Conservation (phyloP, 768 basidiomycete species). For the Tubosaeta sp. region DNA sequence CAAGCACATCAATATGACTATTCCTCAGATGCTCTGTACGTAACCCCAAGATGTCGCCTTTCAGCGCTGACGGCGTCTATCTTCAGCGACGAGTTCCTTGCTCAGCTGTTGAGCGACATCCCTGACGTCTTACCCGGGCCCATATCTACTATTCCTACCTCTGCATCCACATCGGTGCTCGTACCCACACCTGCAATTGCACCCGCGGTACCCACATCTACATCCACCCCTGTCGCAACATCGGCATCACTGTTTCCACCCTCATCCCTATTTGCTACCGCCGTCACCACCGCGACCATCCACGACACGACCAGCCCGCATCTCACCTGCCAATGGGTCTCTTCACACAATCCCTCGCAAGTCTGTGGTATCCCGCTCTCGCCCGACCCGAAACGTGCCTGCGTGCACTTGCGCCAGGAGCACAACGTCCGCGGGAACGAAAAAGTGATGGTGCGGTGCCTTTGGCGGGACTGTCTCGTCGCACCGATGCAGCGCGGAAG, state of each 20-base stretch:
- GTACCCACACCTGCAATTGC: not conserved
- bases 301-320: not conserved
- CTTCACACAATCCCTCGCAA: not conserved
- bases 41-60: not conserved
- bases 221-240: not conserved
- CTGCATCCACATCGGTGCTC: not conserved
- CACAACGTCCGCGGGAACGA: slow-evolving; percentile 18
- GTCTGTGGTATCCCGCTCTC: slow-evolving; percentile 7
- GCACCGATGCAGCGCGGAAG: slow-evolving; percentile 19
- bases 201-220: not conserved
- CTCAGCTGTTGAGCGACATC: slow-evolving; percentile 7
- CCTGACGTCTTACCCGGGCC: not conserved
- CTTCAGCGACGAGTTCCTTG: slow-evolving; percentile 12
- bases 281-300: not conserved
- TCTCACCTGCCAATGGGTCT: slow-evolving; percentile 11
- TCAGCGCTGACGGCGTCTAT: not conserved
- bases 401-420: slow-evolving; percentile 8
- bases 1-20: not conserved
- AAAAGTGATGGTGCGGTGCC: slow-evolving; percentile 7
- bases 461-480: slow-evolving; percentile 11
- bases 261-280: not conserved
- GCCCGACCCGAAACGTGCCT: not conserved
- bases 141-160: not conserved
- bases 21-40: slow-evolving; percentile 11
- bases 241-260: not conserved